Base-by-base conservation (phyloP, 2,329 filamentous ascomycete genomes). In the Fusarium pseudocircinatum region DNA sequence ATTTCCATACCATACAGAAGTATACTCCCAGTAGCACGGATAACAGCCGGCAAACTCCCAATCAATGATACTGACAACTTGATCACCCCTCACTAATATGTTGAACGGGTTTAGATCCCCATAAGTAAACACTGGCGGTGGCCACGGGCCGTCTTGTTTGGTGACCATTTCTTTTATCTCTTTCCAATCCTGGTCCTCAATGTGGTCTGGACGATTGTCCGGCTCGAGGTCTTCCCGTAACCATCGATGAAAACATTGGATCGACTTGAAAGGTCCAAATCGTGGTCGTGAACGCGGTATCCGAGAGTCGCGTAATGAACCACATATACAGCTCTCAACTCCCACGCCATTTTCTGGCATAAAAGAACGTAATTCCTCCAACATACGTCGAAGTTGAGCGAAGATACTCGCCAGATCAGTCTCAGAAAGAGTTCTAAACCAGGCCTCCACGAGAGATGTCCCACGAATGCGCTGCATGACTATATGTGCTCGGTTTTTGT, bases 401-500 rank as follows among this genome's bases (percentile, higher is more conserved):
- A 78, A 61, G 24, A 82, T 60, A 6, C 26, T 58, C 4, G 61
- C 18, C 1, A 32, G 72, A 7, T 73, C 73, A 12, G 30, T 11
- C 30, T 30, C 30, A 12, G 30, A 30, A 30, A 30, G 30, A 30
- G 30, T 30, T 30, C 3, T 30, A n/a, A n/a, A n/a, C 30, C 30
- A 30, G 11, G 30, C 30, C 11, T 30, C 30, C 12, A 9, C 30
- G 11, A 30, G 30, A 30, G 30, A 30, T 30, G 30, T 18, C 9
- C 36, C 36, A 4, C 9, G 16, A 37, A 37, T 37, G 36, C 36
- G 36, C 16, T 82, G 78, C 85, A 88, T 88, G 2, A 87, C 78
- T 47, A 88, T 86, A 70, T 85, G 86, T 1, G 83, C 79, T 8
- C 71, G 69, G 24, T 80, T 81, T 15, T 81, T 79, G 60, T 82